Conservation (phyloP, 441 rosid species). For the Populus hybrid region DNA sequence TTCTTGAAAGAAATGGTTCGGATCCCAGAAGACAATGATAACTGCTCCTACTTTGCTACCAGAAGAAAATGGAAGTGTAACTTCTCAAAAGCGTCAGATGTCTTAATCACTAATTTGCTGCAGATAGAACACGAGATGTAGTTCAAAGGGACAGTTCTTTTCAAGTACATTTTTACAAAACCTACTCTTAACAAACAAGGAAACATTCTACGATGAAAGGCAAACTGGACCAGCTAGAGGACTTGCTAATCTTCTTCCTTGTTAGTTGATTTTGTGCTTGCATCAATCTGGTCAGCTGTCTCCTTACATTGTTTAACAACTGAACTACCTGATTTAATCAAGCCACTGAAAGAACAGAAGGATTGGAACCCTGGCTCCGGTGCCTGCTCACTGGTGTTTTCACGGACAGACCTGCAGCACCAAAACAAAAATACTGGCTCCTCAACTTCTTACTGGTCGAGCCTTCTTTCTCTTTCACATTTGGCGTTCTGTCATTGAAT, state of each 20-base stretch:
- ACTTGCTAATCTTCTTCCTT: constrained; percentile 17
- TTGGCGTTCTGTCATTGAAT: constrained; percentile 32
- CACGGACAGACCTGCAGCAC: constrained; percentile 49
- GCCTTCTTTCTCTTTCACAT: constrained; percentile 35
- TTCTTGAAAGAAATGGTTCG: not conserved
- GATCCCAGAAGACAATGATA: not conserved
- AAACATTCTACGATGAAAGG: not conserved
- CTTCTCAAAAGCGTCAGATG: not conserved
- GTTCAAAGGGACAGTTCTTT: constrained; percentile 4
- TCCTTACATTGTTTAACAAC: constrained; percentile 2
- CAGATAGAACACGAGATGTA: constrained; percentile 7
- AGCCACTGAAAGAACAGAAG: constrained; percentile 40
- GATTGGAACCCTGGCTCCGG: constrained; percentile 35
- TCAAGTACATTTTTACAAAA: constrained; percentile 19
- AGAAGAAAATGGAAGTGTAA: not conserved
- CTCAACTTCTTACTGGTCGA: constrained; percentile 35
- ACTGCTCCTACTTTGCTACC: not conserved
- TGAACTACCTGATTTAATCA: constrained; percentile 14
- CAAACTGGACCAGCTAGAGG: not conserved
- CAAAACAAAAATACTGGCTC: constrained; percentile 76
- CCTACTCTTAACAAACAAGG: constrained; percentile 22
- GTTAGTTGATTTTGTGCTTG: constrained; percentile 17
- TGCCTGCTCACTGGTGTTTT: constrained; percentile 42
- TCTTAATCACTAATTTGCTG: not conserved
- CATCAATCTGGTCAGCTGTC: constrained; percentile 9